Conservation (phyloP, 768 basidiomycete genomes). For the Serendipita sp. region DNA sequence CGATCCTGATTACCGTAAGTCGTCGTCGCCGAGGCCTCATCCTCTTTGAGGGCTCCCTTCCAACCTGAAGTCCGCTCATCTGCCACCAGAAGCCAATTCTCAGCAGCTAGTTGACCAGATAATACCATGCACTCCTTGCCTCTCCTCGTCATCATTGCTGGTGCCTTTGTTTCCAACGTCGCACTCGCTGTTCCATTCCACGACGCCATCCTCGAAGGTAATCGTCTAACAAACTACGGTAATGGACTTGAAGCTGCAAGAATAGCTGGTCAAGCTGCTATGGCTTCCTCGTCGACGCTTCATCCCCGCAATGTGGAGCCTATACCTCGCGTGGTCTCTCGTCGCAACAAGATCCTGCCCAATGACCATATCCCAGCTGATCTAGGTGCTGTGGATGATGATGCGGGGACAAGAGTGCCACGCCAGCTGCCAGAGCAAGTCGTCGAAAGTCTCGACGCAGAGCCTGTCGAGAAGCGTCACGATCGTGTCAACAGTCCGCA, state of each 20-base stretch:
- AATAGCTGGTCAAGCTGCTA: background rate
- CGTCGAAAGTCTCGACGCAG: background rate
- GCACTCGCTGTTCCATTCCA: background rate
- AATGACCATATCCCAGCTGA: background rate
- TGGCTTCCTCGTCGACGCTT: background rate
- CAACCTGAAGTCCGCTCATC: too few relatives aligned
- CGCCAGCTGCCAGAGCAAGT: background rate
- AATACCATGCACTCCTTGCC: background rate
- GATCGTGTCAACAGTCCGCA: background rate
- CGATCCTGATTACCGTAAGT: too few relatives aligned
- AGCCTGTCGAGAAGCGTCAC: background rate
- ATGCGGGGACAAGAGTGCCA: background rate
- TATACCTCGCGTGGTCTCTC: background rate
- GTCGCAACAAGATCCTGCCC: background rate
- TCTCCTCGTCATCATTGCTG: background rate
- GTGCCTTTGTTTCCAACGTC: background rate
- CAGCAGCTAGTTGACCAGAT: too few relatives aligned
- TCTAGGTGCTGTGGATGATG: background rate
- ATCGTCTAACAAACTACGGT: background rate
- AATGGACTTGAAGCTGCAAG: background rate
- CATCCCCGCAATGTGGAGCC: background rate
- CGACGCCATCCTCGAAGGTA: background rate
- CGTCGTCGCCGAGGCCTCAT: too few relatives aligned
- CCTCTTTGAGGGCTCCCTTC: too few relatives aligned
- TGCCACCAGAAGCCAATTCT: too few relatives aligned